Evolutionary conservation across 441 rosid species (phyloP), one percentile per base, ranked within the genome.

Genomic region (Eutrema salsugineum): DNA sequence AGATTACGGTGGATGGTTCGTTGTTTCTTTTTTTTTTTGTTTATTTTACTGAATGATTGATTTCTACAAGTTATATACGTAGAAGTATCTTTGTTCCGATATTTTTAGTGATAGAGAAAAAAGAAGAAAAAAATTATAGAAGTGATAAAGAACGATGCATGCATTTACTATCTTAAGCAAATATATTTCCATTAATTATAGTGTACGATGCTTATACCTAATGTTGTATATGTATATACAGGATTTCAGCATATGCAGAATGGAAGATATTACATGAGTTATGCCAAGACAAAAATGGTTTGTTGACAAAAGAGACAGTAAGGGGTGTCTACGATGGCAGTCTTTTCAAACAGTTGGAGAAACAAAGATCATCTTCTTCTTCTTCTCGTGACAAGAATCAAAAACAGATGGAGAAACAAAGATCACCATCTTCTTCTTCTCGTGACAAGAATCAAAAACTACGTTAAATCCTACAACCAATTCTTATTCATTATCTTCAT

Each of bases 291-390:
- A 74, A 80, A 32, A 16, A 85, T 19, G 98, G 94, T 19, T 79
- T 89, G 68, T 71, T 89, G 57, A 80, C 62, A 7, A 83, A 80
- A 68, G 91, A 88, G 2, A 79, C 74, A 0, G n/a, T 87, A 12
- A 82, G 68, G 70, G 88, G 77, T 1, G 86, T 72, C 40, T 93
- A 84, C 42, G 97, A 93, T 71, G 98, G 97, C 58, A 81, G 84
- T 62, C 66, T 89, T 14, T 93, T 89, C 27, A 78, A 71, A 30
- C 68, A 12, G 5, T 10, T 91, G 84, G 86, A 83, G 76, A 80
- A 79, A 78, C 83, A 84, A 65, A 74, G 75, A 47, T 65, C 15
- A 6, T 46, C 71, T 12, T 63, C 65, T 46, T 55, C 64, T 12
- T 63, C 65, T 46, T 43, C 57, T 20, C 38, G 17, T 28, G 5